Conservation (phyloP, 2,329 filamentous ascomycete species). For the Arthrobotrys musiformis region DNA sequence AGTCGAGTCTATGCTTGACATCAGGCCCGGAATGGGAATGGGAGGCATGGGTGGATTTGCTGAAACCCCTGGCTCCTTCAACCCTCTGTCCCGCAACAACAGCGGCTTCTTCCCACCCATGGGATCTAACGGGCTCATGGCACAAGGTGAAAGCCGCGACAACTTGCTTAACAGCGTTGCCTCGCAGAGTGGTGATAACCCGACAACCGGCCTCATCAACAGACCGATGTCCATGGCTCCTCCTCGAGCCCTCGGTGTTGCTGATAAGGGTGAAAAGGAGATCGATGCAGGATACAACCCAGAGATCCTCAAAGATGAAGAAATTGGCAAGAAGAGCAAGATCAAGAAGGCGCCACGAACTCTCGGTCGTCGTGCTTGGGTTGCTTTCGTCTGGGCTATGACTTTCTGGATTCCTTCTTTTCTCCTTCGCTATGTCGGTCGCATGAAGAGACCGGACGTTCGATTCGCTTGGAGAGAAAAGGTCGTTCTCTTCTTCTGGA, state of each 20-base stretch:
- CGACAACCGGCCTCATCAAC: constrained; percentile 47
- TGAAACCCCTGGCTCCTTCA: constrained; percentile 63
- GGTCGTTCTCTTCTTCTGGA: constrained; percentile 81
- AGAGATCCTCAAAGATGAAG: constrained; percentile 46
- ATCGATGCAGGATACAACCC: constrained; percentile 44
- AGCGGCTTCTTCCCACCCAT: constrained; percentile 77
- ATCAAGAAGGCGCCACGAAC: constrained; percentile 61
- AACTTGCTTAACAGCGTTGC: constrained; percentile 70
- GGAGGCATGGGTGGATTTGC: constrained; percentile 76
- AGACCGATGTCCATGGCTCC: constrained; percentile 61
- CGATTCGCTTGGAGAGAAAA: constrained; percentile 98
- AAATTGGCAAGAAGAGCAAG: constrained; percentile 45
- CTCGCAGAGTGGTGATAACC: constrained; percentile 62
- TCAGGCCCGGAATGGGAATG: constrained; percentile 63
- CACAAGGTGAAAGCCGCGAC: constrained; percentile 75
- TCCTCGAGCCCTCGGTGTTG: constrained; percentile 61
- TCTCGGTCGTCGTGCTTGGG: constrained; percentile 77
- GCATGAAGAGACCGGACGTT: constrained; percentile 97
- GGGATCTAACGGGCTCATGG: constrained; percentile 66
- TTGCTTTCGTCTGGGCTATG: constrained; percentile 81
- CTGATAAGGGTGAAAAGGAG: constrained; percentile 28
- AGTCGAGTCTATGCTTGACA: constrained; percentile 92
- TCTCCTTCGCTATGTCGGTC: constrained; percentile 79
- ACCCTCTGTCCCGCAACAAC: constrained; percentile 60
- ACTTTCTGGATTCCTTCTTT: constrained; percentile 97